These are phyloP conservation scores for Tolypocladium ophioglossoides DNA, from an alignment of 2,329 filamentous ascomycete species.

Conservation along the genomic window DNA sequence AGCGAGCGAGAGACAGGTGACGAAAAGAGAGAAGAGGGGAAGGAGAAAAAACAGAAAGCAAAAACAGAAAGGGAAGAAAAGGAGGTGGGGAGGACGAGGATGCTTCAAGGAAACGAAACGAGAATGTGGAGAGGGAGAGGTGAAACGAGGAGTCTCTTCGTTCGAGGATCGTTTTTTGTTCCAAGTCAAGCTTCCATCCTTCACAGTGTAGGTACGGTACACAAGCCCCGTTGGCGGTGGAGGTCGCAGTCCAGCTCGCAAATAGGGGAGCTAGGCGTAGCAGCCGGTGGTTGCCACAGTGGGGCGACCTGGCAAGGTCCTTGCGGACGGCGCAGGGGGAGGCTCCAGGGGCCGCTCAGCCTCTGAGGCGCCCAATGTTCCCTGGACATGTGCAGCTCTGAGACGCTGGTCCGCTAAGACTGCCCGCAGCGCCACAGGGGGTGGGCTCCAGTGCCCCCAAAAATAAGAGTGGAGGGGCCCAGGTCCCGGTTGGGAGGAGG, in stretches of 20 bases:
- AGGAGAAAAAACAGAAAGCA: not conserved
- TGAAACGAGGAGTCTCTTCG: not conserved
- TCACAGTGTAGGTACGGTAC: not conserved
- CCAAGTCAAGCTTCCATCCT: not conserved
- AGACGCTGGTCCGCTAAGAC: not conserved
- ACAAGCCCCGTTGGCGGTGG: not conserved
- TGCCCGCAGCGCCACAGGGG: not conserved
- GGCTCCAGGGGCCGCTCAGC: not conserved
- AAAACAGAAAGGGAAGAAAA: conserved; percentile 1
- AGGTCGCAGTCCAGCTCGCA: not conserved
- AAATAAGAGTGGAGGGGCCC: no score
- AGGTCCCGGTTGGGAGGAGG: no score
- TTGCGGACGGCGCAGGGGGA: not conserved
- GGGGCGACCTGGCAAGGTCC: not conserved
- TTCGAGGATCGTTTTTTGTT: not conserved
- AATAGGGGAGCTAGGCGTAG: not conserved
- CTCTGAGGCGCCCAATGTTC: not conserved
- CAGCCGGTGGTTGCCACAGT: not conserved
- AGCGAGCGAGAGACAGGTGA: conserved; percentile 2
- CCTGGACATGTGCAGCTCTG: not conserved
- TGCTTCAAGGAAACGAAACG: not conserved
- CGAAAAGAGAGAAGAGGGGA: conserved; percentile 1
- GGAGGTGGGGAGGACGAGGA: conserved; percentile 3
- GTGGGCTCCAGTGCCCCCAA: not conserved
- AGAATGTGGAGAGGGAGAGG: conserved; percentile 2